Conservation (phyloP, 1,284 basidiomycete species). For the Fomitopsis palustris region DNA sequence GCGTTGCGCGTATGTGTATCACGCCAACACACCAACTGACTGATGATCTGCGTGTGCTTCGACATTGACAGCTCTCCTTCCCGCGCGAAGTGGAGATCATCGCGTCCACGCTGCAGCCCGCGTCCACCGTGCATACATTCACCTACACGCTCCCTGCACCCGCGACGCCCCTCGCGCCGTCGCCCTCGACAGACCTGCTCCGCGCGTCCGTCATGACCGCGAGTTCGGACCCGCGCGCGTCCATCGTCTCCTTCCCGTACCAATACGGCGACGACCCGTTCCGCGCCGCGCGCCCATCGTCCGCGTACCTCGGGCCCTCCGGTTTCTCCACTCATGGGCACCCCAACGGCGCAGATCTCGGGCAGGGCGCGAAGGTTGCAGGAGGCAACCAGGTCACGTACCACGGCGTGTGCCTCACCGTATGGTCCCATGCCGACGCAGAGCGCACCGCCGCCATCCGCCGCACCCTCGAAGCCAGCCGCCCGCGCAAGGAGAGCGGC, state of each 20-base stretch:
- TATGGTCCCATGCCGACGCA: conserved; percentile 92
- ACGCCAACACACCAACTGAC: neutral
- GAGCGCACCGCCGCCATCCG: conserved; percentile 81
- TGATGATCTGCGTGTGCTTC: neutral
- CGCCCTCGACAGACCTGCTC: conserved; percentile 65
- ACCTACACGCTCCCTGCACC: conserved; percentile 80
- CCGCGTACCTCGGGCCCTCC: conserved; percentile 72
- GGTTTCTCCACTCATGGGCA: conserved; percentile 43
- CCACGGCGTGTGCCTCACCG: conserved; percentile 87
- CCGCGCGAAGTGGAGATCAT: conserved; percentile 93
- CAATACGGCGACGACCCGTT: conserved; percentile 74
- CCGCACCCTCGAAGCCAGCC: conserved; percentile 73
- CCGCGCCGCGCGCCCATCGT: conserved; percentile 60
- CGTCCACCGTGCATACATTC: conserved; percentile 91
- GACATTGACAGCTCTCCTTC: conserved; percentile 67
- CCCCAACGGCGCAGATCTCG: conserved; percentile 27
- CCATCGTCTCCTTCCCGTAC: conserved; percentile 58
- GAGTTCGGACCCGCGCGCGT: conserved; percentile 38
- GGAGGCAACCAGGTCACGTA: conserved; percentile 60
- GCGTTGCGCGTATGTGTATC: conserved; percentile 15
- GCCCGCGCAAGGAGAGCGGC: conserved; percentile 73
- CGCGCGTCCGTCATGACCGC: conserved; percentile 68
- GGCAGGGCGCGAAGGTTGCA: conserved; percentile 37
- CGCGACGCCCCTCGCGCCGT: conserved; percentile 66
- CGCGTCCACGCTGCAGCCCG: conserved; percentile 86